These are phyloP conservation scores for Fusarium sp. DNA, from an alignment of 2,329 filamentous ascomycete species.

Conservation along the genomic window DNA sequence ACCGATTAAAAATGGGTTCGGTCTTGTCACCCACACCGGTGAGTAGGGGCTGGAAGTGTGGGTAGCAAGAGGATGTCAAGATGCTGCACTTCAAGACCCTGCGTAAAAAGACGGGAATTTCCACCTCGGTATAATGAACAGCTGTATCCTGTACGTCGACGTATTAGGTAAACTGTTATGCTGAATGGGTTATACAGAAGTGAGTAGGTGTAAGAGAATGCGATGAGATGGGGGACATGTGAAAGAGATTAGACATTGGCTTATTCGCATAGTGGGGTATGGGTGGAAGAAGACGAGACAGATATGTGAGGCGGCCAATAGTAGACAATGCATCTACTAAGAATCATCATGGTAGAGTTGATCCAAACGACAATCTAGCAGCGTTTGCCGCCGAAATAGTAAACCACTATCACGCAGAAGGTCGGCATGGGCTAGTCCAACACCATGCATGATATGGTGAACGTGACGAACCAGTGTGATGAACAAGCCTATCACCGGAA, in stretches of 20 bases:
- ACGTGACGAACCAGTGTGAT: conserved; percentile 19
- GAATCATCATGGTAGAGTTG: conserved; percentile 20
- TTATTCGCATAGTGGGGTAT: conserved; percentile 33
- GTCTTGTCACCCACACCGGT: conserved; percentile 45
- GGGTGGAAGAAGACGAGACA: conserved; percentile 21
- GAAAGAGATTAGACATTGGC: conserved; percentile 24
- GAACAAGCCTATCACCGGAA: conserved; percentile 7
- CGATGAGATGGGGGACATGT: conserved; percentile 32
- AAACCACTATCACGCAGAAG: conserved; percentile 15
- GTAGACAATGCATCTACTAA: background rate
- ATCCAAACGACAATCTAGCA: conserved; percentile 13
- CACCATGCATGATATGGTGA: conserved; percentile 10
- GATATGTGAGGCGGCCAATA: conserved; percentile 33
- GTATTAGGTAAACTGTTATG: conserved; percentile 31
- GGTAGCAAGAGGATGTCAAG: conserved; percentile 19
- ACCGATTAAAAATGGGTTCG: conserved; percentile 32
- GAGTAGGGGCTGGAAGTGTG: conserved; percentile 38
- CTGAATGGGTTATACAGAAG: conserved; percentile 30
- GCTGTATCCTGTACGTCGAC: conserved; percentile 42
- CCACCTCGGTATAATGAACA: conserved; percentile 27
- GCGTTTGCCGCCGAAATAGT: conserved; percentile 23
- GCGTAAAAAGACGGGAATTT: conserved; percentile 24
- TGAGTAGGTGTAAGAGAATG: conserved; percentile 38
- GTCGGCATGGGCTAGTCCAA: conserved; percentile 10
- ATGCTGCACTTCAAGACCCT: conserved; percentile 32